These are phyloP conservation scores for Panicum hallii DNA, from an alignment of 202 grass and related monocot species.

Conservation along the genomic window DNA sequence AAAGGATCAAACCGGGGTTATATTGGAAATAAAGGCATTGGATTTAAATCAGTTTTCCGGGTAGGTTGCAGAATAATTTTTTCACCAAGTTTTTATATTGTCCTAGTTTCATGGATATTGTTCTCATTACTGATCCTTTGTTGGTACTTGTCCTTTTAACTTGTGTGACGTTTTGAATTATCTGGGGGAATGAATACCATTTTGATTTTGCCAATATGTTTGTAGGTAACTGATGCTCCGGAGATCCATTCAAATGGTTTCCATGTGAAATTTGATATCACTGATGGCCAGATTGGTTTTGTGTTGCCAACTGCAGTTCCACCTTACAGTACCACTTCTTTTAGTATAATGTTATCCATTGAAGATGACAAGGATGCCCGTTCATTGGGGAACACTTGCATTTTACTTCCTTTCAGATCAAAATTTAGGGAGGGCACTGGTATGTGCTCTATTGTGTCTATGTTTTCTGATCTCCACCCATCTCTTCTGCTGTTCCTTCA, in stretches of 20 bases:
- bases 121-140: not conserved
- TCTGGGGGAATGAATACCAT: conserved; percentile 9
- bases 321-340: conserved; percentile 53
- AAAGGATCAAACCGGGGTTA: conserved; percentile 84
- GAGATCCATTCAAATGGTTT: conserved; percentile 99
- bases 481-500: conserved; percentile 94
- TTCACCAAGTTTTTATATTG: conserved; percentile 3
- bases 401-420: conserved; percentile 80
- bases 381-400: conserved; percentile 80
- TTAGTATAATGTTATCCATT: conserved; percentile 61
- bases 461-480: conserved; percentile 96
- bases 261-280: conserved; percentile 95
- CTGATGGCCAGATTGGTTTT: conserved; percentile 93
- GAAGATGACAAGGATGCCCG: conserved; percentile 43
- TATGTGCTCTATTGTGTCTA: conserved; percentile 72
- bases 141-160: conserved; percentile 2
- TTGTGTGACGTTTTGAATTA: conserved; percentile 11
- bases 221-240: conserved; percentile 90
- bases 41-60: conserved; percentile 99
- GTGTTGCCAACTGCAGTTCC: conserved; percentile 82
- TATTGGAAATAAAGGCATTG: conserved; percentile 97
- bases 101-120: conserved; percentile 30
- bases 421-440: conserved; percentile 60
- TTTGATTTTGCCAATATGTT: conserved; percentile 38
- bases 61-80: conserved; percentile 48